A percentile compares a stretch with the other conserved stretches of the same genome.
These are phyloP conservation scores for Paraurostyla sp. DNA, from an alignment of 73 alveolate species.

Conservation along the genomic window DNA sequence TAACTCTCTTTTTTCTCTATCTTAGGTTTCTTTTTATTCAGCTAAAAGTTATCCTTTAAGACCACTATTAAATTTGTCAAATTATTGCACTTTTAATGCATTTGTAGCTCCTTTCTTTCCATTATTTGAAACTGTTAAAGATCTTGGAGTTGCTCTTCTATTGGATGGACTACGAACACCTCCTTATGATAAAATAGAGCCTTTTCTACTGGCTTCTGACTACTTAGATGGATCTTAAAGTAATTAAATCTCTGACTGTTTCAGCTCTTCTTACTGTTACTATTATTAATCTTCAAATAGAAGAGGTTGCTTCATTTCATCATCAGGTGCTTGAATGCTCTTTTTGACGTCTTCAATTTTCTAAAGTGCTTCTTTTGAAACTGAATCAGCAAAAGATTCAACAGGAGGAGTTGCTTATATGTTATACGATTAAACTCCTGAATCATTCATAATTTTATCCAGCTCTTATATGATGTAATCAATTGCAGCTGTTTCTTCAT, in stretches of 20 bases:
- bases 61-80: conserved; percentile 8
- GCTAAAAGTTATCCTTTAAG: conserved; percentile 29
- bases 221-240: too few species aligned
- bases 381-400: conserved; percentile 5
- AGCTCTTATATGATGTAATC: conserved; percentile 69
- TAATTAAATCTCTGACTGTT: conserved; percentile 11
- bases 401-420: neutral
- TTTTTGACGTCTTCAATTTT: neutral
- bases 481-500: conserved; percentile 76
- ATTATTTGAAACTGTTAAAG: neutral
- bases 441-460: conserved; percentile 56
- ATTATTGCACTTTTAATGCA: conserved; percentile 7
- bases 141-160: conserved; percentile 71
- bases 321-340: conserved; percentile 22
- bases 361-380: conserved; percentile 24
- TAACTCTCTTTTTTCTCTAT: conserved; percentile 30
- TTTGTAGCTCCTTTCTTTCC: conserved; percentile 35
- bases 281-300: neutral
- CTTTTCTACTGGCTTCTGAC: conserved; percentile 88
- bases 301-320: conserved; percentile 40
- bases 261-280: conserved; percentile 4
- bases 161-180: conserved; percentile 68
- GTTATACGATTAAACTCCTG: neutral
- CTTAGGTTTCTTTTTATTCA: conserved; percentile 1
- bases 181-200: conserved; percentile 77